Conservation (phyloP, 768 basidiomycete genomes). For the Hericium erinaceus region DNA sequence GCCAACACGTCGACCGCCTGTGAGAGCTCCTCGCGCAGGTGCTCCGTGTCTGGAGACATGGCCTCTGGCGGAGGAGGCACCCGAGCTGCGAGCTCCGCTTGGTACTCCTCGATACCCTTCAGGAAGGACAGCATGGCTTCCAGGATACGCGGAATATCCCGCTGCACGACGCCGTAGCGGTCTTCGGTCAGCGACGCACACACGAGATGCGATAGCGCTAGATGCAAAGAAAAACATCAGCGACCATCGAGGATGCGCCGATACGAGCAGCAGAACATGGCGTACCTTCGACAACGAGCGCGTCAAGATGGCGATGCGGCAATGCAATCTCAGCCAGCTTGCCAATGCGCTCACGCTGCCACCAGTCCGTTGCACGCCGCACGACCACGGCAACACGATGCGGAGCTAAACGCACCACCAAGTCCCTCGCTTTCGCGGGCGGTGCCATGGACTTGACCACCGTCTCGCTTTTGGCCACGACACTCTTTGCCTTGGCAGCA, state of each 20-base stretch:
- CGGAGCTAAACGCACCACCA: conserved; percentile 23
- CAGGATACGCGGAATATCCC: conserved; percentile 74
- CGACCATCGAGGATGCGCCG: not conserved
- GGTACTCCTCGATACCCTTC: conserved; percentile 55
- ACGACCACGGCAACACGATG: conserved; percentile 19
- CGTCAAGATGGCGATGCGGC: conserved; percentile 55
- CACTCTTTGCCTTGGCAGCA: too few species aligned
- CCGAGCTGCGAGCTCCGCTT: conserved; percentile 37
- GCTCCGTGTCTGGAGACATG: conserved; percentile 23
- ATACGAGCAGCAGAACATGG: not conserved
- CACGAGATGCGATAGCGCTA: conserved; percentile 59
- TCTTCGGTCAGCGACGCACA: conserved; percentile 75
- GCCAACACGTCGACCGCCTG: conserved; percentile 46
- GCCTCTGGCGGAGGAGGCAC: conserved; percentile 25
- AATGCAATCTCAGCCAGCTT: conserved; percentile 44
- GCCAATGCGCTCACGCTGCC: conserved; percentile 44
- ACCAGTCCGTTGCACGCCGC: conserved; percentile 36
- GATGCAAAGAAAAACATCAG: not conserved
- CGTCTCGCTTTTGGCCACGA: too few species aligned
- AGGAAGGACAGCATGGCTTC: conserved; percentile 69
- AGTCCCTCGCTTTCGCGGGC: conserved; percentile 7
- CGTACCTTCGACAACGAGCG: conserved; percentile 51
- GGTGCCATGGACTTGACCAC: conserved; percentile 4
- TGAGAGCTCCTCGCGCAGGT: conserved; percentile 38
- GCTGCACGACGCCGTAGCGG: conserved; percentile 73